phyloP scores from a whole-genome alignment of 768 basidiomycete species.

The Boletus sp. region DNA sequence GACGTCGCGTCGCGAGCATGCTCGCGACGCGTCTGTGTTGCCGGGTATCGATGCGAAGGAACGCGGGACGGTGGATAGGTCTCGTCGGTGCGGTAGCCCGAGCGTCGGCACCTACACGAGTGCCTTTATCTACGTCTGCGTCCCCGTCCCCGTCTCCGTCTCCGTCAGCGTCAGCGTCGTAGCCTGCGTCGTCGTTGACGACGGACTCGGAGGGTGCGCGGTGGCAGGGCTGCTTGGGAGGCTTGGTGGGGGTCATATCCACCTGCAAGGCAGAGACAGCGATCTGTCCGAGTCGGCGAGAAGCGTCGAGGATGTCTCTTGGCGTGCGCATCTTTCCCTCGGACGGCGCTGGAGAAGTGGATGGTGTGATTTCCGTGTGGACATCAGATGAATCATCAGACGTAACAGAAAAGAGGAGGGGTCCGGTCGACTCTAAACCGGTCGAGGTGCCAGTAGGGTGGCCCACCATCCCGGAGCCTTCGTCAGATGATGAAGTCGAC shows the following conservation, averaged over 20 bases:
- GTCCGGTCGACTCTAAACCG: constrained; percentile 9
- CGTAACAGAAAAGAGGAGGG: constrained; percentile 6
- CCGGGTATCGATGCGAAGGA: constrained; percentile 25
- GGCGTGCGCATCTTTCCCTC: constrained; percentile 7
- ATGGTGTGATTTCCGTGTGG: constrained; percentile 20
- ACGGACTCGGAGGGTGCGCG: not conserved
- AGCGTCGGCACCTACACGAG: not conserved
- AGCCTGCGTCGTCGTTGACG: constrained; percentile 20
- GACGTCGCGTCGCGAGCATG: constrained; percentile 17
- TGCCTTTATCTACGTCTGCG: not conserved
- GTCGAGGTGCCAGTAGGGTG: constrained; percentile 5
- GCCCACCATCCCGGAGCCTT: constrained; percentile 1
- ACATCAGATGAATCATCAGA: constrained; percentile 17
- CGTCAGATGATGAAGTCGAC: constrained; percentile 13
- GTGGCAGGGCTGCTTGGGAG: not conserved
- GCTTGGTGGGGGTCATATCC: not conserved
- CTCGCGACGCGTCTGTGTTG: constrained; percentile 26
- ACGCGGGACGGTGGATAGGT: constrained; percentile 8
- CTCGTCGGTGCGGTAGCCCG: not conserved
- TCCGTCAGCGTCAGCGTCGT: constrained; percentile 23
- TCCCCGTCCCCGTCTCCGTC: not conserved
- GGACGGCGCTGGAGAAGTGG: constrained; percentile 14
- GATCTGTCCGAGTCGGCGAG: constrained; percentile 8
- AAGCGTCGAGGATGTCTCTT: constrained; percentile 12
- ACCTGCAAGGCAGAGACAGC: not conserved